These are phyloP conservation scores for Staphylotrichum tortipilum DNA, from an alignment of 495 filamentous ascomycete genomes.

Conservation along the genomic window DNA sequence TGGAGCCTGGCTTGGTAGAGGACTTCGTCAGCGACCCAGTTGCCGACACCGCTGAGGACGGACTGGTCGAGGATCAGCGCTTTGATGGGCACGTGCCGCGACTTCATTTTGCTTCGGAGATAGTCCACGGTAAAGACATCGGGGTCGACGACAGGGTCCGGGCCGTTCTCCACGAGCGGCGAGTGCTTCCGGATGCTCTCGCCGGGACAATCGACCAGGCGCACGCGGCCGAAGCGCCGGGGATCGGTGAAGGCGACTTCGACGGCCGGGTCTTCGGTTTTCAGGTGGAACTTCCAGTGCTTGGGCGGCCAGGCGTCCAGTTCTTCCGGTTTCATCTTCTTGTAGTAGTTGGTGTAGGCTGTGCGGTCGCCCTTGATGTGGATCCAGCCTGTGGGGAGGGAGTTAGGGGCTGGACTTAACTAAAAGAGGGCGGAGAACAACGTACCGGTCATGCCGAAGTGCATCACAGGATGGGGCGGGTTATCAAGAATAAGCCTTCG, in stretches of 20 bases:
- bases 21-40: slow-evolving; percentile 94
- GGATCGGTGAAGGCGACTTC: slow-evolving; percentile 80
- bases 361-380: slow-evolving; percentile 69
- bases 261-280: slow-evolving; percentile 49
- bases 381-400: slow-evolving; percentile 58
- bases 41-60: slow-evolving; percentile 88
- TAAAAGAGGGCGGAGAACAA: not conserved
- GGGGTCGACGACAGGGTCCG: slow-evolving; percentile 81
- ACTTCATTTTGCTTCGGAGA: slow-evolving; percentile 57
- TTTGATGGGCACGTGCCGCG: slow-evolving; percentile 76
- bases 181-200: slow-evolving; percentile 63
- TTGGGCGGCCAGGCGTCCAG: slow-evolving; percentile 73
- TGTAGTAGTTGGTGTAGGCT: slow-evolving; percentile 62
- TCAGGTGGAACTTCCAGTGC: slow-evolving; percentile 77
- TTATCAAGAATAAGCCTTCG: slow-evolving; percentile 40
- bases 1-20: slow-evolving; percentile 81
- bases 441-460: slow-evolving; percentile 68
- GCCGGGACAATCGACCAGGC: slow-evolving; percentile 71
- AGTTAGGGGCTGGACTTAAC: slow-evolving; percentile 3
- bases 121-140: slow-evolving; percentile 65
- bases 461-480: slow-evolving; percentile 81
- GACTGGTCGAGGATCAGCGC: slow-evolving; percentile 78
- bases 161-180: slow-evolving; percentile 83
- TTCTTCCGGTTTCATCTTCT: slow-evolving; percentile 51
- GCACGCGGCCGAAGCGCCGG: slow-evolving; percentile 65